Evolutionary conservation across 108 stramenopile genomes (phyloP).

Genomic region (Licmophora abbreviata): DNA sequence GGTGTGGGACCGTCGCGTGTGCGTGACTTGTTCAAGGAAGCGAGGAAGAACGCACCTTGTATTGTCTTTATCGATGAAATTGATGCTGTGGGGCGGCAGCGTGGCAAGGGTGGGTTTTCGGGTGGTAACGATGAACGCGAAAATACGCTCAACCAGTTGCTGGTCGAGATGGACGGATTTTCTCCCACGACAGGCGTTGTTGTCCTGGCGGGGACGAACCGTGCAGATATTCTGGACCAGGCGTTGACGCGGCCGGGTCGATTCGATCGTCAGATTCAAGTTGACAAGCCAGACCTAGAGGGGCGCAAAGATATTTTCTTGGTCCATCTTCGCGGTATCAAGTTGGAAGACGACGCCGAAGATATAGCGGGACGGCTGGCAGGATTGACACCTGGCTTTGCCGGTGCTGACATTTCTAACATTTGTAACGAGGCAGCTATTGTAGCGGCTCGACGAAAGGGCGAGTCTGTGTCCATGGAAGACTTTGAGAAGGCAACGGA

Average conservation of each 20-base stretch:
- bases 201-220: constrained; percentile 91
- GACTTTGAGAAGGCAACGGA: constrained; percentile 90
- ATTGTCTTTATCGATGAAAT: constrained; percentile 99
- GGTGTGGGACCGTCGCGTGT: constrained; percentile 94
- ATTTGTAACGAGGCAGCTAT: constrained; percentile 92
- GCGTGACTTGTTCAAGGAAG: constrained; percentile 93
- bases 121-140: constrained; percentile 96
- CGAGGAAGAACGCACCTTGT: constrained; percentile 86
- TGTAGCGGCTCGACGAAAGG: constrained; percentile 60
- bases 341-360: constrained; percentile 58
- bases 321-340: constrained; percentile 75
- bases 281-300: constrained; percentile 76
- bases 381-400: constrained; percentile 84
- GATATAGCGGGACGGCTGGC: constrained; percentile 48
- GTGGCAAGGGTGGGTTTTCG: constrained; percentile 81
- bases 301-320: constrained; percentile 80
- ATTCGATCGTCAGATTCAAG: constrained; percentile 88
- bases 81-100: constrained; percentile 95
- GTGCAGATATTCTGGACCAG: constrained; percentile 83
- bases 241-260: constrained; percentile 90
- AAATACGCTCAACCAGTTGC: constrained; percentile 96
- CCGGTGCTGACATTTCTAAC: constrained; percentile 87
- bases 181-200: constrained; percentile 74
- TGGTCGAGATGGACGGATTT: constrained; percentile 96
- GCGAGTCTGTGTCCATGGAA: constrained; percentile 47